A percentile compares a stretch with the other conserved stretches of the same genome.
These are phyloP conservation scores for Fusarium palustre DNA, from an alignment of 2,329 filamentous ascomycete genomes.

Conservation along the genomic window DNA sequence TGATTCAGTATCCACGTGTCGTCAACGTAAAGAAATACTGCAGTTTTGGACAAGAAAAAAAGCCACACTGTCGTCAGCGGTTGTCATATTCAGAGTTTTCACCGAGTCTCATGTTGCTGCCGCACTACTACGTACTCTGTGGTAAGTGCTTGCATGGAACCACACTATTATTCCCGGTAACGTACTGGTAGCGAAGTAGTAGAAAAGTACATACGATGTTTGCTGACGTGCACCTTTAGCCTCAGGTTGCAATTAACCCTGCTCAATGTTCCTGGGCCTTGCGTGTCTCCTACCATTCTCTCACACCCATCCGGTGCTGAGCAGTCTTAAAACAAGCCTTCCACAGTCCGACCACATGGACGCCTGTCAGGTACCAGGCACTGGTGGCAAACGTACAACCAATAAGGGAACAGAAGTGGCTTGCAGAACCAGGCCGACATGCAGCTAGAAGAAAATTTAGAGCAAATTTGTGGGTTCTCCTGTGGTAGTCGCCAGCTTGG, in stretches of 20 bases:
- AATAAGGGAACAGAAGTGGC: constrained; percentile 44
- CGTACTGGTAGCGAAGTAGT: constrained; percentile 4
- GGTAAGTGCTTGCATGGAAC: constrained; percentile 39
- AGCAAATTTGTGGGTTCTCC: constrained; percentile 39
- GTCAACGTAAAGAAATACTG: constrained; percentile 13
- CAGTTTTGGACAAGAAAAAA: constrained; percentile 13
- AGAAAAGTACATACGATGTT: constrained; percentile 18
- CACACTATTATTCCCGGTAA: constrained; percentile 27
- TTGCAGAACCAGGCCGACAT: constrained; percentile 23
- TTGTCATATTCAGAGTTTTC: constrained; percentile 33
- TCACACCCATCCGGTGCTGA: constrained; percentile 26
- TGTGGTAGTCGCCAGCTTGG: constrained; percentile 30
- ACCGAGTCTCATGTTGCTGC: constrained; percentile 22
- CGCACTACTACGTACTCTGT: background rate
- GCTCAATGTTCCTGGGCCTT: constrained; percentile 9
- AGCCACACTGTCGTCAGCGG: constrained; percentile 32
- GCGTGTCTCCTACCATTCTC: constrained; percentile 23
- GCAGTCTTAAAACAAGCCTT: constrained; percentile 49
- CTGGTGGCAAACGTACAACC: constrained; percentile 46
- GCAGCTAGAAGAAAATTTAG: constrained; percentile 46
- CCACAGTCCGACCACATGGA: constrained; percentile 55
- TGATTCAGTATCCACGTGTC: constrained; percentile 37
- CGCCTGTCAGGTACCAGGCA: constrained; percentile 58
- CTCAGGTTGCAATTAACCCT: constrained; percentile 15
- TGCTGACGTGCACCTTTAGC: constrained; percentile 25